A percentile compares a stretch with the other conserved stretches of the same genome.
Conservation (phyloP, 495 filamentous ascomycete genomes). For the Penicillium soppii region DNA sequence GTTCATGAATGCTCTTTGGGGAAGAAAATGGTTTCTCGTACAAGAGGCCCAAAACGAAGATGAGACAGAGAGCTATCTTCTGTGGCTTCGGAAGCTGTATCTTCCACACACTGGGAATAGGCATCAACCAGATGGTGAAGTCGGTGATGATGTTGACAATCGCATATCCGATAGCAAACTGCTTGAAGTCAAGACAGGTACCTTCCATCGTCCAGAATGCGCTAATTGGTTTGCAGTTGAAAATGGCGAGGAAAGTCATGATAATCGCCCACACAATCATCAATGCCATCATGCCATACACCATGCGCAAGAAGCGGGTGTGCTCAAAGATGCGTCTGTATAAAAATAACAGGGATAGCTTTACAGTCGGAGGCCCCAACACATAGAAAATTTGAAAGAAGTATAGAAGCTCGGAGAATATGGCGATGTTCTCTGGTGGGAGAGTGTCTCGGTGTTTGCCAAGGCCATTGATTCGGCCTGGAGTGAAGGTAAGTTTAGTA, state of each 20-base stretch:
- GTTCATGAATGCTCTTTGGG: not conserved
- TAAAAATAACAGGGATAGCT: constrained; percentile 7
- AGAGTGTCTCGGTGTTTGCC: constrained; percentile 3
- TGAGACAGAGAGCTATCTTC: constrained; percentile 32
- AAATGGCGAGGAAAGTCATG: constrained; percentile 9
- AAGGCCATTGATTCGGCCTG: not conserved
- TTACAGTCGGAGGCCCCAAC: constrained; percentile 7
- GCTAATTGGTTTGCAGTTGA: constrained; percentile 12
- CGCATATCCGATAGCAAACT: constrained; percentile 12
- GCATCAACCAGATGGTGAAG: constrained; percentile 36
- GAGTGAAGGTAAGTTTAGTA: not conserved
- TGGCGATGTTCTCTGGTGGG: not conserved
- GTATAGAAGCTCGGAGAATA: constrained; percentile 5
- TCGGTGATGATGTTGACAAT: constrained; percentile 35
- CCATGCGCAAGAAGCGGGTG: not conserved
- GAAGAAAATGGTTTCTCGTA: constrained; percentile 14
- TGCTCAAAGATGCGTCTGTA: constrained; percentile 3
- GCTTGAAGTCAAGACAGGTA: constrained; percentile 7
- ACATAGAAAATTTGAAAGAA: constrained; percentile 13
- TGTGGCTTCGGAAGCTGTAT: constrained; percentile 32
- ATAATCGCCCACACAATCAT: constrained; percentile 8
- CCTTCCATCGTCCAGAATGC: constrained; percentile 14
- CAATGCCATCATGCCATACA: not conserved
- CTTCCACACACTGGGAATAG: constrained; percentile 37
- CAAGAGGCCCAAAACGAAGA: constrained; percentile 40